phyloP scores from a whole-genome alignment of 2,329 filamentous ascomycete genomes.

The Aureobasidium melanogenum region DNA sequence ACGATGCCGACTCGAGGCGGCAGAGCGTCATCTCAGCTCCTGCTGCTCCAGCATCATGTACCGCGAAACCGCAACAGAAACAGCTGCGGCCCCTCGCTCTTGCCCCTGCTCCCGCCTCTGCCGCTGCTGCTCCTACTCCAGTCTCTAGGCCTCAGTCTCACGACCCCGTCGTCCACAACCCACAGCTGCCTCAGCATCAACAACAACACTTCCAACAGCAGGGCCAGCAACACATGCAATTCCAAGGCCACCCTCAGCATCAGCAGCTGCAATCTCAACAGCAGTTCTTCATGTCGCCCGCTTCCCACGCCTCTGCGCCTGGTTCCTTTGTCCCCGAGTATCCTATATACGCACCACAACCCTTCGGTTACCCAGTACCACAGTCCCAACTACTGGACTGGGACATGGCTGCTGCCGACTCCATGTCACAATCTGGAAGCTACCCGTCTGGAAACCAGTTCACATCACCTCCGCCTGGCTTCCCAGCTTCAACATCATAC shows the following conservation, averaged over 20 bases:
- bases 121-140: background rate
- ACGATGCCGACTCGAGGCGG: background rate
- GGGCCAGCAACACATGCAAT: background rate
- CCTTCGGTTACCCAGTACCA: background rate
- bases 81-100: slow-evolving; percentile 1
- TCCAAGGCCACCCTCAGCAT: background rate
- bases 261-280: background rate
- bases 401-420: slow-evolving; percentile 2
- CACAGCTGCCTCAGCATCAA: background rate
- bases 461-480: background rate
- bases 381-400: background rate
- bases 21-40: background rate
- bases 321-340: background rate
- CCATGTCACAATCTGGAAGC: background rate
- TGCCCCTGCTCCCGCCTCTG: background rate
- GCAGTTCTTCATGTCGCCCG: background rate
- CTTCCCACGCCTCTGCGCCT: background rate
- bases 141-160: background rate
- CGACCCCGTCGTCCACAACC: background rate
- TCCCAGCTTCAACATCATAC: background rate
- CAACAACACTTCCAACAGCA: background rate
- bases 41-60: background rate
- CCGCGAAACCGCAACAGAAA: slow-evolving; percentile 14
- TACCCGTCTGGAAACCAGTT: background rate
- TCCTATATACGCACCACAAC: background rate